Conservation (phyloP, 1,284 basidiomycete species). For the Trichosporon faecale region DNA sequence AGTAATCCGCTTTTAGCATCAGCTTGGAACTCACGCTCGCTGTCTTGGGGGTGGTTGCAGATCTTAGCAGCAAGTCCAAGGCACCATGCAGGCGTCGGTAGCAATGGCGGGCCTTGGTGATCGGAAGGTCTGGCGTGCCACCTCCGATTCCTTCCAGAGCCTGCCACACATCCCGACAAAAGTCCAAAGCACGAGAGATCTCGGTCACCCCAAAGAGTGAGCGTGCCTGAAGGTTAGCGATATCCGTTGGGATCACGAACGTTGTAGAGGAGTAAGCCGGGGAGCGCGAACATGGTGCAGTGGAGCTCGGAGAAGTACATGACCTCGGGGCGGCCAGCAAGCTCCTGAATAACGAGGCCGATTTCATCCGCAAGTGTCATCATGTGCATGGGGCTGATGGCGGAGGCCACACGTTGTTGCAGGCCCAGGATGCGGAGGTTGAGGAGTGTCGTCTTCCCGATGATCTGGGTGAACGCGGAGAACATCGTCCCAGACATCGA, state of each 20-base stretch:
- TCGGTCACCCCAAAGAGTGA: neutral
- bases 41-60: neutral
- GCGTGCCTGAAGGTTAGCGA: neutral
- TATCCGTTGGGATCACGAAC: neutral
- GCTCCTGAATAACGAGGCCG: constrained; percentile 2
- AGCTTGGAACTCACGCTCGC: neutral
- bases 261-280: constrained; percentile 15
- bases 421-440: constrained; percentile 15
- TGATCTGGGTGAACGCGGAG: constrained; percentile 5
- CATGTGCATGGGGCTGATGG: constrained; percentile 7
- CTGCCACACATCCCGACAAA: neutral
- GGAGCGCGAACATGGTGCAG: neutral
- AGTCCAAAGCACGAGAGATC: neutral
- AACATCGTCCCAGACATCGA: constrained; percentile 4
- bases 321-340: neutral
- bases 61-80: neutral
- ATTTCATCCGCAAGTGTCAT: constrained; percentile 17
- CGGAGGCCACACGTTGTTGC: neutral
- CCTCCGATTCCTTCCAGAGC: neutral
- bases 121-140: neutral
- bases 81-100: neutral
- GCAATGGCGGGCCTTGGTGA: neutral
- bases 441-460: constrained; percentile 7
- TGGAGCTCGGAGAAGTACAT: constrained; percentile 19
- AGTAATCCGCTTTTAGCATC: neutral